These are phyloP conservation scores for Backusella australiensis DNA, from an alignment of 192 early-diverging fungal species.

Conservation along the genomic window DNA sequence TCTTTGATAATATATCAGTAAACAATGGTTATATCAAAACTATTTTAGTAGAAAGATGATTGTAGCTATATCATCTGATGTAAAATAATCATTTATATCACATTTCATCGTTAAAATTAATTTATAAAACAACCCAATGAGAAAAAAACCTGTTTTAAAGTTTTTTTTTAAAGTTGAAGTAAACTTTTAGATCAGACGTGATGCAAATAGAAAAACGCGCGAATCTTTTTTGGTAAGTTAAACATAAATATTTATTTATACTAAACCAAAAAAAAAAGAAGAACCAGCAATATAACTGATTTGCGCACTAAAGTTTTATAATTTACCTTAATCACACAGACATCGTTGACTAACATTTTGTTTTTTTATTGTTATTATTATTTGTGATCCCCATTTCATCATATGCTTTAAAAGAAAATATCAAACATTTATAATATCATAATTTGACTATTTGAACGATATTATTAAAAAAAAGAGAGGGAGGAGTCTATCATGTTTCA, in stretches of 20 bases:
- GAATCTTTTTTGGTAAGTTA: neutral
- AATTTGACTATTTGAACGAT: neutral
- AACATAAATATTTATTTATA: neutral
- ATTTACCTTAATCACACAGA: neutral
- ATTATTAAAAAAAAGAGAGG: neutral
- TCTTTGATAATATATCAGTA: no score
- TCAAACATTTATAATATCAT: neutral
- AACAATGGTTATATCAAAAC: no score
- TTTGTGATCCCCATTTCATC: constrained; percentile 5
- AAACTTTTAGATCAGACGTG: neutral
- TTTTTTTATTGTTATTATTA: neutral
- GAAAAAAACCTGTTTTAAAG: neutral
- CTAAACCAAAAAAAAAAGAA: neutral
- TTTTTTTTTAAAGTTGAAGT: neutral
- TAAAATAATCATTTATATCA: neutral
- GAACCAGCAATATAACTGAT: neutral
- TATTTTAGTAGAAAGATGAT: no score
- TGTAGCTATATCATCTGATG: neutral
- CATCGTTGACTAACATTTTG: neutral
- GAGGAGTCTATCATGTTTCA: neutral
- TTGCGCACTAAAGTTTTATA: neutral
- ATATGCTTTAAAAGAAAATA: neutral
- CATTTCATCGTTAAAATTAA: neutral
- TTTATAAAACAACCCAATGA: neutral
- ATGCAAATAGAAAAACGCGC: neutral